Conservation (phyloP, 2,329 filamentous ascomycete species). For the Aspergillus chevalieri region DNA sequence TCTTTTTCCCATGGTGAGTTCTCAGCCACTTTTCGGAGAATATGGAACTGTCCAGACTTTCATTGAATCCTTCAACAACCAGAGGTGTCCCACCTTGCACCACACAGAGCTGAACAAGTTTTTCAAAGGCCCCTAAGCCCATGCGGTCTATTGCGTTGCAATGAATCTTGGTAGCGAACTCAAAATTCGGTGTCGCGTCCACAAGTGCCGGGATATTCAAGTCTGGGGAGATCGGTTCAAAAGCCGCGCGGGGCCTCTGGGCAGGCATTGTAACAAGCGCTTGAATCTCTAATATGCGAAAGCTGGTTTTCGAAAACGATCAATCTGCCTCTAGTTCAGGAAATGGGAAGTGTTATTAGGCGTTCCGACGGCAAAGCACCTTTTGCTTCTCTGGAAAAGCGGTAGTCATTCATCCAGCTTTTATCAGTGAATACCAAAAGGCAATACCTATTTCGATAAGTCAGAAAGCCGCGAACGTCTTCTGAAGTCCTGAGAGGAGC, state of each 20-base stretch:
- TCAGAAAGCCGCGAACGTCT: background rate
- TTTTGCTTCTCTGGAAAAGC: background rate
- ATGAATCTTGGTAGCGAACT: conserved; percentile 76
- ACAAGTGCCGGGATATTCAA: conserved; percentile 73
- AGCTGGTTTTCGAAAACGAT: background rate
- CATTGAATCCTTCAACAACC: conserved; percentile 83
- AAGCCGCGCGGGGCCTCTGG: conserved; percentile 75
- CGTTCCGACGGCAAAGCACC: background rate
- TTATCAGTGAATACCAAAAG: background rate
- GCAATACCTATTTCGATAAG: background rate
- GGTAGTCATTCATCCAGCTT: background rate
- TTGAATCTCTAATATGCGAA: background rate
- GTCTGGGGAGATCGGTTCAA: conserved; percentile 83
- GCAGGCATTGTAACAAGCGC: conserved; percentile 58
- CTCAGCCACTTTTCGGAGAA: conserved; percentile 79
- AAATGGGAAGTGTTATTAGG: background rate
- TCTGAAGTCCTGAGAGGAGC: background rate
- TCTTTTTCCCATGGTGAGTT: conserved; percentile 69
- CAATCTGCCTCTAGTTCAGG: background rate
- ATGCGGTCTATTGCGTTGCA: conserved; percentile 71
- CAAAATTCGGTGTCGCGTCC: conserved; percentile 73
- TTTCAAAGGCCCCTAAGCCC: conserved; percentile 74
- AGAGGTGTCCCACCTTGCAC: conserved; percentile 79
- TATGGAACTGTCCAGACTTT: conserved; percentile 65
- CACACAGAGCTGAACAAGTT: conserved; percentile 75